phyloP scores from a whole-genome alignment of 208 protist species.

The Leishmania braziliensis region DNA sequence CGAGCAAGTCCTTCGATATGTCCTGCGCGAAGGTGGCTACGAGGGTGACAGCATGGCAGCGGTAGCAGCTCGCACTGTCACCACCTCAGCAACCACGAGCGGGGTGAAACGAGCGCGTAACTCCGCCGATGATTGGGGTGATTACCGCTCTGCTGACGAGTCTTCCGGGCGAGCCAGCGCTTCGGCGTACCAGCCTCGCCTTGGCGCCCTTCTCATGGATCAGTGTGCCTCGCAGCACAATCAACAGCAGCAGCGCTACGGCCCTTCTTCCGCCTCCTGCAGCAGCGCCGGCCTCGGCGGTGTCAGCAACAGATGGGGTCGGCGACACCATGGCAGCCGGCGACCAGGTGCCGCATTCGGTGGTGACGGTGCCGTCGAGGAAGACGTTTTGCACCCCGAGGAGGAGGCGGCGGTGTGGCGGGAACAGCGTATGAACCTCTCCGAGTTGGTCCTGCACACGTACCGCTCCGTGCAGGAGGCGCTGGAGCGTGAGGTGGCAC shows the following conservation, averaged over 20 bases:
- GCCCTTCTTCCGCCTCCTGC: not conserved
- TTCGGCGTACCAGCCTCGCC: slow-evolving; percentile 2
- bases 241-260: slow-evolving; percentile 10
- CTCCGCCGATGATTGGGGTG: not conserved
- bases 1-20: slow-evolving; percentile 42
- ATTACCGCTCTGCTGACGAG: not conserved
- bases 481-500: slow-evolving; percentile 14
- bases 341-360: not conserved
- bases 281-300: slow-evolving; percentile 6
- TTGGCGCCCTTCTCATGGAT: slow-evolving; percentile 10
- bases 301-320: not conserved
- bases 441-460: slow-evolving; percentile 52
- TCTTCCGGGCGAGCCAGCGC: not conserved
- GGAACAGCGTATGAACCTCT: slow-evolving; percentile 39
- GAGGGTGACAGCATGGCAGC: slow-evolving; percentile 32
- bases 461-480: slow-evolving; percentile 31
- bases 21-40: slow-evolving; percentile 54
- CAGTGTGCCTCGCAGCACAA: slow-evolving; percentile 25
- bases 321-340: not conserved
- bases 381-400: slow-evolving; percentile 17
- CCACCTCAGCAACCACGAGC: not conserved
- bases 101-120: slow-evolving; percentile 4
- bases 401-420: slow-evolving; percentile 36
- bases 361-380: slow-evolving; percentile 19
- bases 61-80: slow-evolving; percentile 9